Base-by-base conservation (phyloP, 306 rosid species). In the Cucurbita argyrosperma region DNA sequence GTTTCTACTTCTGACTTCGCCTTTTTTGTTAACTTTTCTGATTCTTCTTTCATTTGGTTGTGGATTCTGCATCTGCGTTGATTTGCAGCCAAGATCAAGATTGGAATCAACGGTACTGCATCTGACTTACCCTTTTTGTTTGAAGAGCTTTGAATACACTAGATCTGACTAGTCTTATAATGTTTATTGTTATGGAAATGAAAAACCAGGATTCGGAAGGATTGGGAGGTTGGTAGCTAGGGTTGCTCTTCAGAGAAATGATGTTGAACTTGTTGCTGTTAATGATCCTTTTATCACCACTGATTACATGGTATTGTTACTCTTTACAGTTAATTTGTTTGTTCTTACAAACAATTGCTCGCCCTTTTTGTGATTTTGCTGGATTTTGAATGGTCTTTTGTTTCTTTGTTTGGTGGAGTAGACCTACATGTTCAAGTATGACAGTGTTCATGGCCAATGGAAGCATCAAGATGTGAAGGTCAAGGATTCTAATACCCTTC, bases 391-490 rank as follows among this genome's bases (percentile, higher is more conserved):
- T 21, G n/a, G n/a, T 74, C 14, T 59, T 4, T 5, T 18, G 40
- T 45, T 2, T 30, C 35, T 30, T 21, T 74, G 26, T 47, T 43
- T 42, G 1, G 26, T 15, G 42, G 38, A 6, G 38, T 47, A 88
- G 96, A 85, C 85, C 61, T 90, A 88, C 84, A 87, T 90, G 96
- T 90, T 90, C 80, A 85, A 88, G 80, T 89, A 90, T 46, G 97
- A 90, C 79, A 83, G 84, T 52, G 92, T 90, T 74, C 92, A 90
- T 57, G 97, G 95, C 3, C 88, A 75, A 11, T 88, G 97, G 97
- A 90, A 90, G 75, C 88, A 90, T 16, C 23, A 50, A 35, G 97
- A 90, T 0, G 66, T 90, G 39, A 79, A 71, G 63, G 83, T 88
- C 1, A 80, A 77, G 83, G 90, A 88, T 80, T 50, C 78, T 0